A percentile compares a stretch with the other conserved stretches of the same genome.
Evolutionary conservation across 352 stramenopile genomes (phyloP).

Genomic region (Phytophthora syringae): DNA sequence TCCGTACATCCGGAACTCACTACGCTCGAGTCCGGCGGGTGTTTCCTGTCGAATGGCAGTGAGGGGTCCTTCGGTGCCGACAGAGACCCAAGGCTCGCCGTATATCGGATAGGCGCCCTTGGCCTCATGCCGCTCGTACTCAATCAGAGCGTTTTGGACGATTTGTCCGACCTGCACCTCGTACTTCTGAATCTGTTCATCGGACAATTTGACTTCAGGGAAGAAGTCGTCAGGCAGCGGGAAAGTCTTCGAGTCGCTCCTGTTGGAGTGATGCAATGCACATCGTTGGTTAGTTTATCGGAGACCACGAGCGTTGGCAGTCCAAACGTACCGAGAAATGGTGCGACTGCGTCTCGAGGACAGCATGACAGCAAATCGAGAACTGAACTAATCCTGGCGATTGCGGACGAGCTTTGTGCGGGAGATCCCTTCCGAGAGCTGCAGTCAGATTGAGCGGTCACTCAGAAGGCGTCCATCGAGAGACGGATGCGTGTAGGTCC

Average conservation of each 20-base stretch:
- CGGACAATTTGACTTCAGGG: constrained; percentile 38
- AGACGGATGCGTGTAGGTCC: constrained; percentile 32
- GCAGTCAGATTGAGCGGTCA: constrained; percentile 16
- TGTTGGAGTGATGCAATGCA: constrained; percentile 10
- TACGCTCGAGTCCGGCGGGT: constrained; percentile 16
- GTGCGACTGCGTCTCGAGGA: constrained; percentile 23
- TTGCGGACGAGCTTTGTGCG: constrained; percentile 10
- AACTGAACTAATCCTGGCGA: constrained; percentile 30
- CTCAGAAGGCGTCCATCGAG: constrained; percentile 16
- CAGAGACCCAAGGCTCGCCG: constrained; percentile 30
- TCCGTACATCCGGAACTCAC: constrained; percentile 63
- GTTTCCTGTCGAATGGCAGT: constrained; percentile 44
- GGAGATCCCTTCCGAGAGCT: constrained; percentile 34
- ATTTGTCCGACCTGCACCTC: constrained; percentile 41
- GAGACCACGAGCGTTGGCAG: constrained; percentile 16
- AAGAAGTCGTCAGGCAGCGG: constrained; percentile 52
- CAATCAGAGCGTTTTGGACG: constrained; percentile 33
- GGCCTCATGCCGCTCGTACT: constrained; percentile 44
- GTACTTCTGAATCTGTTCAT: constrained; percentile 35
- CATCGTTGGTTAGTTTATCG: constrained; percentile 28
- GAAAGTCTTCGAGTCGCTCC: constrained; percentile 43
- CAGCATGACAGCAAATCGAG: constrained; percentile 35
- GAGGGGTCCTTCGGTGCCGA: constrained; percentile 37
- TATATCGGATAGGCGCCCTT: constrained; percentile 44
- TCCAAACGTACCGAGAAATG: constrained; percentile 35